These are phyloP conservation scores for Epichloe bromicola DNA, from an alignment of 2,329 filamentous ascomycete genomes.

Conservation along the genomic window DNA sequence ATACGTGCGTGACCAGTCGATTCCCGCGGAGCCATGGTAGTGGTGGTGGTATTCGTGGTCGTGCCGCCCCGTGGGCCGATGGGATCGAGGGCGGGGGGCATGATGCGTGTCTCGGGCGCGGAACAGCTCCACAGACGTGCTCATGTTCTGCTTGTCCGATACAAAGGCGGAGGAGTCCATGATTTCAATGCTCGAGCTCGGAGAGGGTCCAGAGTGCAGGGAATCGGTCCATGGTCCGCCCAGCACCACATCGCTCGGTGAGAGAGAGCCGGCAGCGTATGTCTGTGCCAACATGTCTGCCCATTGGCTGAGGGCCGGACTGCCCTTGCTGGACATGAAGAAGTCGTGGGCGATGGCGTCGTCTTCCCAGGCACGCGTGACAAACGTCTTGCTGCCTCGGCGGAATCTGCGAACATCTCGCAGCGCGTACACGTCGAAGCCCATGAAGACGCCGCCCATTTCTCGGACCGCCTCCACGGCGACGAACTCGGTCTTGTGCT, in stretches of 20 bases:
- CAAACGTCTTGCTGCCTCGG: background rate
- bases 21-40: background rate
- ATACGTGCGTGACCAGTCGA: background rate
- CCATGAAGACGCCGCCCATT: conserved; percentile 12
- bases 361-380: background rate
- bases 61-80: background rate
- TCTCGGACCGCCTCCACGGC: conserved; percentile 11
- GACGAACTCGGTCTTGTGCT: conserved; percentile 13
- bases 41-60: too few species aligned
- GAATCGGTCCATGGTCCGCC: too few species aligned
- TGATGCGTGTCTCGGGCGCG: background rate
- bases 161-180: background rate
- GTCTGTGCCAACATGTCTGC: background rate
- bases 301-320: background rate
- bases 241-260: background rate
- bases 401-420: conserved; percentile 7
- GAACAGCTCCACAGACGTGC: background rate
- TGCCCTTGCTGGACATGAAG: background rate
- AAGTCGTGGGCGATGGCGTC: background rate
- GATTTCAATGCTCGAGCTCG: background rate
- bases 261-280: background rate
- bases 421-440: conserved; percentile 11
- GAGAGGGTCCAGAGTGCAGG: too few species aligned
- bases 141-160: background rate
- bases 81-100: background rate